Evolutionary conservation across 1,284 basidiomycete genomes (phyloP).

Genomic region (Puccinia novopanici): DNA sequence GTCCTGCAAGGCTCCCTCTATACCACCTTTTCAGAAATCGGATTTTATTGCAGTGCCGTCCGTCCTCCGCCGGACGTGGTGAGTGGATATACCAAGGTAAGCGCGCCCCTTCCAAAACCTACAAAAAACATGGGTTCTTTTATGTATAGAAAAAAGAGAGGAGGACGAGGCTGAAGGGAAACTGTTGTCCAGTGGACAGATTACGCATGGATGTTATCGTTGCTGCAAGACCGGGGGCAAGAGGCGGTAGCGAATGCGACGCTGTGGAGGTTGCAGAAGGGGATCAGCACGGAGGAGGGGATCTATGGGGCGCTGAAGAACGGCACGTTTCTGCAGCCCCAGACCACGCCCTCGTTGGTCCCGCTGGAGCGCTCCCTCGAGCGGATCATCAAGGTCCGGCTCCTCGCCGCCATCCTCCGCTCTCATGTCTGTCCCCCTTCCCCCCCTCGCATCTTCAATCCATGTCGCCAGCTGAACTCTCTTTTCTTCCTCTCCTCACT

Average conservation of each 20-base stretch:
- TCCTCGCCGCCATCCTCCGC: conserved; percentile 35
- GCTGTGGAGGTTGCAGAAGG: conserved; percentile 28
- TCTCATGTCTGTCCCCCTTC: conserved; percentile 22
- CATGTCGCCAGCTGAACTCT: background rate
- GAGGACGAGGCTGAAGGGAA: background rate
- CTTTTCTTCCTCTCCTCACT: background rate
- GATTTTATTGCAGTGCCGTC: conserved; percentile 37
- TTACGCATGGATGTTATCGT: conserved; percentile 42
- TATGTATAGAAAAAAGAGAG: no score
- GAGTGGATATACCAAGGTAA: conserved; percentile 50
- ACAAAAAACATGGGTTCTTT: background rate
- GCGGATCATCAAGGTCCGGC: conserved; percentile 26
- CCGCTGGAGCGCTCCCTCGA: conserved; percentile 18
- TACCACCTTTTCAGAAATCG: conserved; percentile 46
- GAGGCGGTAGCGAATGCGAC: conserved; percentile 33
- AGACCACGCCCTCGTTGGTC: background rate
- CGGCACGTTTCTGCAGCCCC: conserved; percentile 31
- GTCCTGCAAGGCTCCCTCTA: conserved; percentile 44
- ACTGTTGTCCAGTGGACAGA: conserved; percentile 34
- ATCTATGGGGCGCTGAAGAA: conserved; percentile 42
- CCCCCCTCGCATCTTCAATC: background rate
- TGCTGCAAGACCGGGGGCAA: conserved; percentile 39
- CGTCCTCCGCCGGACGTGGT: conserved; percentile 43
- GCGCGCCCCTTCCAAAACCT: background rate
- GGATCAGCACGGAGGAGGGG: conserved; percentile 45